These are phyloP conservation scores for Xylona heveae DNA, from an alignment of 495 filamentous ascomycete genomes.

Conservation along the genomic window DNA sequence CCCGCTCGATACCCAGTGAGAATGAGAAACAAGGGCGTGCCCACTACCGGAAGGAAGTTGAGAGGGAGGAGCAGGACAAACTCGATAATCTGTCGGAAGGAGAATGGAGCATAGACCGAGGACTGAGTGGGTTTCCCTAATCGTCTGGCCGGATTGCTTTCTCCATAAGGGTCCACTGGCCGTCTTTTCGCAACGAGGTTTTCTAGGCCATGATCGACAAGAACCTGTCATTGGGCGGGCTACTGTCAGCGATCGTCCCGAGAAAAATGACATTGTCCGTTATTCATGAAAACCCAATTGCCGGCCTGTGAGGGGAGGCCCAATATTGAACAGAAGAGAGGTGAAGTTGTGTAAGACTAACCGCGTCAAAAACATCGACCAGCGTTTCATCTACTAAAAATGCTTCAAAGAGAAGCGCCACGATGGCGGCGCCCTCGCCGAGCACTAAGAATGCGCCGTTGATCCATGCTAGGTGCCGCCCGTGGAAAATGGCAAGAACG, in stretches of 20 bases:
- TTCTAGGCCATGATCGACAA: slow-evolving; percentile 35
- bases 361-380: slow-evolving; percentile 46
- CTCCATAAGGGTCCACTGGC: slow-evolving; percentile 28
- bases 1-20: slow-evolving; percentile 42
- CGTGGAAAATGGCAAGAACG: slow-evolving; percentile 42
- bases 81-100: slow-evolving; percentile 20
- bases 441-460: slow-evolving; percentile 42
- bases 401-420: slow-evolving; percentile 40
- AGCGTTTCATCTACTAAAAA: slow-evolving; percentile 49
- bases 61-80: slow-evolving; percentile 31
- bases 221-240: too few relatives aligned
- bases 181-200: slow-evolving; percentile 32
- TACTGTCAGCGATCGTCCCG: too few relatives aligned
- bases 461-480: slow-evolving; percentile 30
- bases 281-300: too few relatives aligned
- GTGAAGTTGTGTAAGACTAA: slow-evolving; percentile 7
- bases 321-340: too few relatives aligned
- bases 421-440: slow-evolving; percentile 40
- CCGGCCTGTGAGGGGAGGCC: too few relatives aligned
- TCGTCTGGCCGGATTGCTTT: slow-evolving; percentile 26
- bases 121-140: slow-evolving; percentile 35
- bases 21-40: slow-evolving; percentile 39
- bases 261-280: too few relatives aligned
- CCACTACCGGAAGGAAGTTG: slow-evolving; percentile 41
- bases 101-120: slow-evolving; percentile 41